Percentiles rank a stretch among this genome's conserved stretches.
Evolutionary conservation across 495 filamentous ascomycete species (phyloP).

Genomic region (Astrothelium macrocarpum): DNA sequence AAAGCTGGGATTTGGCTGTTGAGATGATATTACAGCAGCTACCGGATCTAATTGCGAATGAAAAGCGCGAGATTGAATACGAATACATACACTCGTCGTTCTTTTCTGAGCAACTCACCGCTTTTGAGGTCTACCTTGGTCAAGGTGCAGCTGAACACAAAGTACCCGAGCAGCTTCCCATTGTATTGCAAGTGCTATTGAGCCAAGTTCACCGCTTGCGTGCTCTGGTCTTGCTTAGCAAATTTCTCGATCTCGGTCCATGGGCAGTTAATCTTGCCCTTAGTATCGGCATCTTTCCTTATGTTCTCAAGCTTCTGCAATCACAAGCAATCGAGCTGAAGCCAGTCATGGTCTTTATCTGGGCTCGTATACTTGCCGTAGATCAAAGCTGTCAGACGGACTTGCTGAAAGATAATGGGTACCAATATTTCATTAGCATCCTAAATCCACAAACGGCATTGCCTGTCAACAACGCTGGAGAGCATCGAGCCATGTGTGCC

Average conservation of each 20-base stretch:
- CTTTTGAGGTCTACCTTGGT: slow-evolving; percentile 92
- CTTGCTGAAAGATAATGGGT: slow-evolving; percentile 78
- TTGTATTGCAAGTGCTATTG: slow-evolving; percentile 89
- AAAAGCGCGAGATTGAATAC: slow-evolving; percentile 63
- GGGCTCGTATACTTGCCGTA: slow-evolving; percentile 92
- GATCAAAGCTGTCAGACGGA: slow-evolving; percentile 87
- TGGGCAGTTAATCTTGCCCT: slow-evolving; percentile 96
- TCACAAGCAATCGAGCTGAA: slow-evolving; percentile 92
- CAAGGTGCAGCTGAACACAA: slow-evolving; percentile 78
- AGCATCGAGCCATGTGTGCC: slow-evolving; percentile 97
- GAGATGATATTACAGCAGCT: slow-evolving; percentile 93
- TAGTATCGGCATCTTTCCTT: slow-evolving; percentile 97
- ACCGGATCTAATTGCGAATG: slow-evolving; percentile 66
- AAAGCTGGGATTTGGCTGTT: slow-evolving; percentile 94
- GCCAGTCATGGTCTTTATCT: slow-evolving; percentile 99
- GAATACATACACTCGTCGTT: slow-evolving; percentile 93
- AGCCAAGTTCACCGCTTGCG: slow-evolving; percentile 92
- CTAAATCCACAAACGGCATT: slow-evolving; percentile 68
- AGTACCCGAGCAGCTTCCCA: slow-evolving; percentile 86
- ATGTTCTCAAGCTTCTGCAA: slow-evolving; percentile 90
- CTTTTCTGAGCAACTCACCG: slow-evolving; percentile 94
- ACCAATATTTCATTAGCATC: slow-evolving; percentile 89
- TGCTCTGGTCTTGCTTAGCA: slow-evolving; percentile 83
- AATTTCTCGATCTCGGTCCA: slow-evolving; percentile 88
- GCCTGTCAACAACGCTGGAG: slow-evolving; percentile 23